Base-by-base conservation (phyloP, 2,329 filamentous ascomycete species). In the Cytospora schulzeri region DNA sequence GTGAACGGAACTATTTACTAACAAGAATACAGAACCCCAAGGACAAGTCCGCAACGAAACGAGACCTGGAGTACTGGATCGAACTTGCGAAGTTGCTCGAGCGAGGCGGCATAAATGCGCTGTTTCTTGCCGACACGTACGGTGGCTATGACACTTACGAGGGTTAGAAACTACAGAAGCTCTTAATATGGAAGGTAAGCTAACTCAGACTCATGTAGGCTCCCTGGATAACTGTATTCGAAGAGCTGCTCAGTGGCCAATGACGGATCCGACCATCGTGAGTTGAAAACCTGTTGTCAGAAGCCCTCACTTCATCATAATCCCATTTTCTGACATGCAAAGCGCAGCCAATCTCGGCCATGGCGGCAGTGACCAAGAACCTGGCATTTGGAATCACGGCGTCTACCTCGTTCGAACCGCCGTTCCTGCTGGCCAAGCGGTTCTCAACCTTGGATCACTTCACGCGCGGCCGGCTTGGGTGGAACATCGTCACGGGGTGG, bases 401-500 rank as follows among this genome's bases (percentile, higher is more conserved):
- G 0, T 86, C 84, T 0, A 88, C 86, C 2, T 84, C 84, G 0
- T 89, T 87, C 64, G 85, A 88, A 66, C 83, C 84, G 0, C 86
- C 86, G 0, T 89, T 87, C 64, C 73, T 88, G 1, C 75, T 89
- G 0, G 87, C 86, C 0, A 87, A 87, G 71, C 77, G 85, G 0
- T 87, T 89, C 62, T 87, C 84, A 0, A 87, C 84, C 0, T 72
- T 89, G 0, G 86, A 89, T 64, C 86, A 89, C 71, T 76, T 89
- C 52, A 89, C 87, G 0, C 77, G 80, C 3, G 87, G 86, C 0
- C 78, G 87, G 0, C 80, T 89, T 38, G 86, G 85, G 0, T 88
- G 87, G 87, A 90, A 90, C 66, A 88, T 90, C 24, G 87, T 90
- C 0, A 89, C 86, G 0, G 82, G 79, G 1, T 88, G 83, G 80